These are phyloP conservation scores for Torulaspora microellipsoides DNA, from an alignment of 805 yeast species.

Conservation along the genomic window DNA sequence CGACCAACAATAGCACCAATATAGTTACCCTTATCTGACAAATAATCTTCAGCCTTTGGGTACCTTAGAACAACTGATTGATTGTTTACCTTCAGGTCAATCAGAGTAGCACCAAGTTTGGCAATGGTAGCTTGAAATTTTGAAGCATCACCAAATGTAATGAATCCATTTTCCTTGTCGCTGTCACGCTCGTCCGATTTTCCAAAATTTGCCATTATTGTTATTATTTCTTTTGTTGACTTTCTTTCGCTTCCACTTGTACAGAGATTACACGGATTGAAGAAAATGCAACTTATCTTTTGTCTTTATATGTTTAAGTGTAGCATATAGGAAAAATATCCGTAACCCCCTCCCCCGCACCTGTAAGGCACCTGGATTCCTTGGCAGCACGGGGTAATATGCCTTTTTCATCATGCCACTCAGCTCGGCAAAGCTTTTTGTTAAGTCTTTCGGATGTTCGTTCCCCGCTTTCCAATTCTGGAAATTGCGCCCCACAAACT, in stretches of 20 bases:
- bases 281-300: not conserved
- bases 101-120: constrained; percentile 50
- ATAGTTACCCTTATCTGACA: constrained; percentile 40
- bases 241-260: not conserved
- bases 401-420: not conserved
- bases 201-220: not conserved
- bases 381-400: constrained; percentile 1
- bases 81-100: constrained; percentile 39
- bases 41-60: constrained; percentile 35
- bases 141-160: constrained; percentile 31
- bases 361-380: not conserved
- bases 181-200: constrained; percentile 1
- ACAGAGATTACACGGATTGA: not conserved
- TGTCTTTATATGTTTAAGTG: not conserved
- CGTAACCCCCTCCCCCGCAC: constrained; percentile 1
- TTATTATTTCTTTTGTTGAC: not conserved
- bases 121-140: constrained; percentile 40
- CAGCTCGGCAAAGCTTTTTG: too few species aligned
- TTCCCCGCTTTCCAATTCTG: not conserved
- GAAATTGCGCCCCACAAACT: not conserved
- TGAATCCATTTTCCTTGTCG: constrained; percentile 27
- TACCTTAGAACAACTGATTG: constrained; percentile 39
- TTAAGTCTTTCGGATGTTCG: too few species aligned
- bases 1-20: constrained; percentile 66
- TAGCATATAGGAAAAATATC: not conserved